These are phyloP conservation scores for Boletales sp. DNA, from an alignment of 768 basidiomycete species.

Conservation along the genomic window DNA sequence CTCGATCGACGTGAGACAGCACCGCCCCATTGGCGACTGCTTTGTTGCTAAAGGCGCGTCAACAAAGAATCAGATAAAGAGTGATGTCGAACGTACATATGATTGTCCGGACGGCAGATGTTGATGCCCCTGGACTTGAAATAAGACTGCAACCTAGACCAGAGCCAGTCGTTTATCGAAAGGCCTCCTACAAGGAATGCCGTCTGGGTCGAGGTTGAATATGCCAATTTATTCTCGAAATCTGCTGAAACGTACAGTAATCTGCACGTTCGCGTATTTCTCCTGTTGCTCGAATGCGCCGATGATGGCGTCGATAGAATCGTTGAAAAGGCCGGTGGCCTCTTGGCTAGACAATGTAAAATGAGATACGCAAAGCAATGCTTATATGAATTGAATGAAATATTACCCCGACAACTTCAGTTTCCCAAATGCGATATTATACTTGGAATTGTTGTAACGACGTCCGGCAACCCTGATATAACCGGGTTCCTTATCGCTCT, in stretches of 20 bases:
- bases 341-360: neutral
- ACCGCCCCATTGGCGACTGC: conserved; percentile 5
- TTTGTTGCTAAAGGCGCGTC: conserved; percentile 7
- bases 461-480: conserved; percentile 9
- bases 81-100: conserved; percentile 1
- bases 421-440: conserved; percentile 3
- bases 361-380: neutral
- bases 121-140: conserved; percentile 6
- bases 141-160: conserved; percentile 4
- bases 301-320: conserved; percentile 10
- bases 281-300: conserved; percentile 7
- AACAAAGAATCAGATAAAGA: neutral
- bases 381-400: neutral
- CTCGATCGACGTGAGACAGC: neutral
- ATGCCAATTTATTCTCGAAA: neutral
- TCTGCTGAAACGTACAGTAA: neutral
- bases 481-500: conserved; percentile 1
- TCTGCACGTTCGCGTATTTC: neutral
- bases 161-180: conserved; percentile 5
- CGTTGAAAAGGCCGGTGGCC: conserved; percentile 4
- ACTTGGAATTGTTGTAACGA: neutral
- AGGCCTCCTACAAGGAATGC: conserved; percentile 13
- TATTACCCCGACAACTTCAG: neutral
- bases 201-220: neutral
- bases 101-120: conserved; percentile 6